These are phyloP conservation scores for Lablab purpureus DNA, from an alignment of 306 rosid species.

Conservation along the genomic window DNA sequence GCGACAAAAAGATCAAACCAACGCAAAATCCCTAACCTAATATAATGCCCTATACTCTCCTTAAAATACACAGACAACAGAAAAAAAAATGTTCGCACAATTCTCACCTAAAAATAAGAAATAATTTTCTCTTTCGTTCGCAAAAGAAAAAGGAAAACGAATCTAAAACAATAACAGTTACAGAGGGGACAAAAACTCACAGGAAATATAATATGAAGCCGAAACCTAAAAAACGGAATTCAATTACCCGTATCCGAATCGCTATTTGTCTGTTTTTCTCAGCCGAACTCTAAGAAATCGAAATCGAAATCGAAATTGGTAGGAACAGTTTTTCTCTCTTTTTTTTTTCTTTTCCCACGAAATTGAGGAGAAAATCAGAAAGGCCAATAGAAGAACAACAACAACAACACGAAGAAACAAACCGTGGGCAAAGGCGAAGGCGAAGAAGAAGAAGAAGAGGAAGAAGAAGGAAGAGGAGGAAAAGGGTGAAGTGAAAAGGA, in stretches of 20 bases:
- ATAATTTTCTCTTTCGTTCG: neutral
- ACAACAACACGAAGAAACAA: too few relatives aligned
- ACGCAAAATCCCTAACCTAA: conserved; percentile 37
- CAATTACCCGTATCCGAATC: neutral
- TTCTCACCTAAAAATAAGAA: conserved; percentile 20
- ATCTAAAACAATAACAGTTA: neutral
- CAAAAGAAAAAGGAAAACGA: neutral
- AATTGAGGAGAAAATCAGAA: neutral
- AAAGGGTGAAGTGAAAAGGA: conserved; percentile 17
- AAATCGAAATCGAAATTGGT: neutral
- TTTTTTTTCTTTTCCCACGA: too few relatives aligned
- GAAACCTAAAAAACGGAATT: neutral
- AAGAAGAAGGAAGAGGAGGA: neutral
- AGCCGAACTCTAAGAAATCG: neutral
- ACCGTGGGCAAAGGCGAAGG: too few relatives aligned
- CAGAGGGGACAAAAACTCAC: neutral
- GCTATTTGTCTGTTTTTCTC: neutral
- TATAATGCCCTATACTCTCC: neutral
- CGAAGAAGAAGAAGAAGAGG: conserved; percentile 28
- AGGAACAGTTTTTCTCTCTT: neutral
- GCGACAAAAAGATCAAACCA: neutral
- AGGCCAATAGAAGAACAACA: neutral
- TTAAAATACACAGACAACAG: neutral
- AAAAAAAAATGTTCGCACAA: neutral
- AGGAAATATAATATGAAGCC: conserved; percentile 18